Evolutionary conservation across 371 early-diverging fungal species (phyloP).

Genomic region (Lichtheimia corymbifera): DNA sequence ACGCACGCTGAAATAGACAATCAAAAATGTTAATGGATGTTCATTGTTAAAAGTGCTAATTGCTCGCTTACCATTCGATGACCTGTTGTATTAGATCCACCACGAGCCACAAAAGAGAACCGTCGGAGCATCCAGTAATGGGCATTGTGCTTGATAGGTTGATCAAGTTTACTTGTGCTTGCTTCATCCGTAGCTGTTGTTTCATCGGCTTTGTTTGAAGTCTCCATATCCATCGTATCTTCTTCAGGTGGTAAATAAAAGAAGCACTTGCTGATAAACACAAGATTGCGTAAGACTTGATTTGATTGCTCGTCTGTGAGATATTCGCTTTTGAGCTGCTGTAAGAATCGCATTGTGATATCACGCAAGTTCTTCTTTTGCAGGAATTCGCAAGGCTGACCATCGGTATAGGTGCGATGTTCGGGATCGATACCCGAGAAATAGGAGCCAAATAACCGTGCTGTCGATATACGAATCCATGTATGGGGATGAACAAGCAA

Average conservation of each 20-base stretch:
- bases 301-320: slow-evolving; percentile 80
- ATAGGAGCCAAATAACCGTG: slow-evolving; percentile 76
- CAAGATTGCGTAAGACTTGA: slow-evolving; percentile 92
- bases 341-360: slow-evolving; percentile 61
- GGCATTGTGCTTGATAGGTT: slow-evolving; percentile 34
- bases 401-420: slow-evolving; percentile 41
- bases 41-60: no score
- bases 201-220: slow-evolving; percentile 38
- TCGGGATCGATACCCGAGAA: slow-evolving; percentile 69
- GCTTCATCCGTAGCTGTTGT: slow-evolving; percentile 6
- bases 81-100: slow-evolving; percentile 48
- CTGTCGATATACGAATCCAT: slow-evolving; percentile 81
- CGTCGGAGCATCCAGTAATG: slow-evolving; percentile 67
- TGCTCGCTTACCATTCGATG: slow-evolving; percentile 13
- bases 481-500: slow-evolving; percentile 83
- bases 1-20: slow-evolving; percentile 56
- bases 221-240: slow-evolving; percentile 38
- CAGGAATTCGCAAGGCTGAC: slow-evolving; percentile 33
- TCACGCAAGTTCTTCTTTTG: slow-evolving; percentile 50
- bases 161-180: slow-evolving; percentile 14
- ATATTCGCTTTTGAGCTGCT: slow-evolving; percentile 74
- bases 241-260: slow-evolving; percentile 45
- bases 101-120: slow-evolving; percentile 72
- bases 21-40: not conserved
- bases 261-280: slow-evolving; percentile 86